A percentile compares a stretch with the other conserved stretches of the same genome.
phyloP scores from a whole-genome alignment of 169 alveolate species.

The Plasmodium berghei region DNA sequence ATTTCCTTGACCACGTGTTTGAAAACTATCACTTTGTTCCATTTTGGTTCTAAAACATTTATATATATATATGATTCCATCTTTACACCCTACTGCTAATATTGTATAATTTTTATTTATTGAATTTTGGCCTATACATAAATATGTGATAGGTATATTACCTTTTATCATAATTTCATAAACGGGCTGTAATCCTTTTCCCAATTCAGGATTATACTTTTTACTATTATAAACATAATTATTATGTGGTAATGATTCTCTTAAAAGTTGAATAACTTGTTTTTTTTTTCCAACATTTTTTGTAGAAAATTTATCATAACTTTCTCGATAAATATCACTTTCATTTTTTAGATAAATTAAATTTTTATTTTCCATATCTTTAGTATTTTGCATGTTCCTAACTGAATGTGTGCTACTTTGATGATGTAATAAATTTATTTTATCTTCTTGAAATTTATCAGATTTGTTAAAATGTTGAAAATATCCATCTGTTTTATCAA shows the following conservation, averaged over 20 bases:
- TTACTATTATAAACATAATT: conserved; percentile 50
- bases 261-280: conserved; percentile 9
- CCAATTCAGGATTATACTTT: conserved; percentile 51
- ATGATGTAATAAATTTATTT: too few relatives aligned
- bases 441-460: too few relatives aligned
- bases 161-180: conserved; percentile 53
- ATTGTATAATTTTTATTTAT: conserved; percentile 82
- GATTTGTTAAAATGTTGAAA: too few relatives aligned
- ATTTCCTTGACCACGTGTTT: neutral
- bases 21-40: conserved; percentile 64
- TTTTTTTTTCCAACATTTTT: neutral
- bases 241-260: conserved; percentile 50
- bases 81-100: conserved; percentile 90
- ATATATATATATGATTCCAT: conserved; percentile 85
- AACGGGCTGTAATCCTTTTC: conserved; percentile 54
- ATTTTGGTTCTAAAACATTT: conserved; percentile 81
- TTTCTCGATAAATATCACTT: too few relatives aligned
- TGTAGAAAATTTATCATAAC: neutral
- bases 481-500: too few relatives aligned
- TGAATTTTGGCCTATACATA: conserved; percentile 87
- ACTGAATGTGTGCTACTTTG: too few relatives aligned
- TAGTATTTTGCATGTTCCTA: too few relatives aligned
- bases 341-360: too few relatives aligned
- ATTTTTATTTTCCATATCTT: too few relatives aligned
- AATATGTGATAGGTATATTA: conserved; percentile 79